These are phyloP conservation scores for Cokeromyces recurvatus DNA, from an alignment of 371 early-diverging fungal genomes.

Conservation along the genomic window DNA sequence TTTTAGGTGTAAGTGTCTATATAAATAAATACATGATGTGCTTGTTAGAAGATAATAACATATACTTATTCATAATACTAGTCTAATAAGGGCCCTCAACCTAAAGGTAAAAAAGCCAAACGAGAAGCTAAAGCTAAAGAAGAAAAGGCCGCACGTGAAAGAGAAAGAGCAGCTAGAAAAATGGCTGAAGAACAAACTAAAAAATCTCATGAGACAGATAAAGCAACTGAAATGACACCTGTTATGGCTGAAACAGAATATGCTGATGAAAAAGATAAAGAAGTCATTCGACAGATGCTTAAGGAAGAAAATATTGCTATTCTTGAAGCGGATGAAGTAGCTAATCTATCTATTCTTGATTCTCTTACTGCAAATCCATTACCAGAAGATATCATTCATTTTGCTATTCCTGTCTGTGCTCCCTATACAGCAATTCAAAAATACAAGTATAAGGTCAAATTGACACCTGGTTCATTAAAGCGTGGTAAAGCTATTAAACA, in stretches of 20 bases:
- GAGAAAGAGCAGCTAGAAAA: constrained; percentile 30
- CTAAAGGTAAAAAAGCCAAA: constrained; percentile 70
- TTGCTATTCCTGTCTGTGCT: constrained; percentile 95
- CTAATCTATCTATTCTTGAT: constrained; percentile 68
- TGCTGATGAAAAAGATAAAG: constrained; percentile 43
- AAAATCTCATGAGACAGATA: neutral
- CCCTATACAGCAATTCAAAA: constrained; percentile 87
- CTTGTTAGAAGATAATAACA: neutral
- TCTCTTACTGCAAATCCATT: constrained; percentile 74
- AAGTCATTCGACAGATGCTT: constrained; percentile 61
- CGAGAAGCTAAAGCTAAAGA: constrained; percentile 53
- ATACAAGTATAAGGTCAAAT: constrained; percentile 95
- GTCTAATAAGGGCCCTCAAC: constrained; percentile 70
- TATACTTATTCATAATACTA: constrained; percentile 3
- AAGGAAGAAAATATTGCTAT: constrained; percentile 72
- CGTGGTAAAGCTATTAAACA: constrained; percentile 81
- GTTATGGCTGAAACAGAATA: neutral
- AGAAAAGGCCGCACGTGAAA: constrained; percentile 28
- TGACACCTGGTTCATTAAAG: constrained; percentile 94
- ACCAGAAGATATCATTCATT: constrained; percentile 77
- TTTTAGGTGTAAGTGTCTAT: constrained; percentile 61
- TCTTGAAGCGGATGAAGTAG: constrained; percentile 62
- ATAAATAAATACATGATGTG: neutral
- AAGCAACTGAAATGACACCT: constrained; percentile 4
- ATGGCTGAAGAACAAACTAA: constrained; percentile 9